Evolutionary conservation across 148 eudicot genomes (phyloP).

Genomic region (Rhododendron ferrugineum): DNA sequence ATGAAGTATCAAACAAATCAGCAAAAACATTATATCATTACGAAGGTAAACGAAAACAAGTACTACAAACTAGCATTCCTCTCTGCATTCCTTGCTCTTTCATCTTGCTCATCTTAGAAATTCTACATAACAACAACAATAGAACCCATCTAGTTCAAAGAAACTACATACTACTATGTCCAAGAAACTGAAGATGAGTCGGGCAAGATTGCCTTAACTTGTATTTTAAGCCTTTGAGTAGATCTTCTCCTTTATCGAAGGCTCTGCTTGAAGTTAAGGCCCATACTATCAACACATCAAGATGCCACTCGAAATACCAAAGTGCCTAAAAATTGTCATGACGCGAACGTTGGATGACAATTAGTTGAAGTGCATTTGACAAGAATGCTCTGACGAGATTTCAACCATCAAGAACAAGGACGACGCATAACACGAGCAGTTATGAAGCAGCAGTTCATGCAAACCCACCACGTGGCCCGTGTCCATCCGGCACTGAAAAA

Average conservation of each 20-base stretch:
- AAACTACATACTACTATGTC: slow-evolving; percentile 19
- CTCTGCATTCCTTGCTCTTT: slow-evolving; percentile 52
- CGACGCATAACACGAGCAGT: too few species aligned
- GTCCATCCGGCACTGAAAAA: too few species aligned
- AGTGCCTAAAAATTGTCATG: slow-evolving; percentile 25
- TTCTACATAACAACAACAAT: neutral
- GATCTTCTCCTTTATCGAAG: slow-evolving; percentile 45
- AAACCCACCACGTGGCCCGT: too few species aligned
- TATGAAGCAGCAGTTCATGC: too few species aligned
- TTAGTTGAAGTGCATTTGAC: neutral
- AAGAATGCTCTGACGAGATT: too few species aligned
- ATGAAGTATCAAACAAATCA: too few species aligned
- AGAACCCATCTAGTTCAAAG: too few species aligned
- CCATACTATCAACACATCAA: slow-evolving; percentile 73
- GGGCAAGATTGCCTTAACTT: slow-evolving; percentile 33
- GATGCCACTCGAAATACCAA: slow-evolving; percentile 83
- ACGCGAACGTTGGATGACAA: too few species aligned
- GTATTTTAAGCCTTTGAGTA: slow-evolving; percentile 54
- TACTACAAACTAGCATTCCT: slow-evolving; percentile 54
- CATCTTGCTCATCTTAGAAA: slow-evolving; percentile 59
- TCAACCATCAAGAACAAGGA: too few species aligned
- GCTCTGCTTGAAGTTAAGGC: slow-evolving; percentile 48
- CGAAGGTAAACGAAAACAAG: neutral
- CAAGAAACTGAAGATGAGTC: neutral
- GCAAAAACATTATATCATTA: too few species aligned